Evolutionary conservation across 805 yeast genomes (phyloP), one percentile per base, ranked within the genome.

Genomic region (Candida endomychidarum): DNA sequence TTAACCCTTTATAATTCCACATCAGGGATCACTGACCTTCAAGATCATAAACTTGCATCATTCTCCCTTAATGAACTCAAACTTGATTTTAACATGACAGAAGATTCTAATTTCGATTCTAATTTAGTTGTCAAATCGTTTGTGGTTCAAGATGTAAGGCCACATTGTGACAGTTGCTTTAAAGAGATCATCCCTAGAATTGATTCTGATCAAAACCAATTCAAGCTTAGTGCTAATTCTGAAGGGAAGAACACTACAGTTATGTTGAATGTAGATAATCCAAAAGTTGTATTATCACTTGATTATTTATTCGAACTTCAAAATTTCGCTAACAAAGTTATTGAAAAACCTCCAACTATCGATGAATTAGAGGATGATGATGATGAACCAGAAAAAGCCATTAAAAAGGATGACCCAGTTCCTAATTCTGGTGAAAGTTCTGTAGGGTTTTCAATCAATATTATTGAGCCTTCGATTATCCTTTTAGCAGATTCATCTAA

Each of bases 261-360:
- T 0, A 72, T 81, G 53, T 54, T 84, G 4, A 78, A 88, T 0
- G 74, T 91, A 8, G 95, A 87, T 44, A 84, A 83, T 46, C 97
- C 97, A 0, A 77, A 76, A 42, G 74, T 84, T 8, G 80, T 93
- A 35, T 58, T 93, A 20, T 96, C 97, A 0, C 65, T 93, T 49
- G 98, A 90, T 55, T 90, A 87, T 58, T 54, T 91, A 24, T 77
- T 90, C 59, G 86, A 93, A 2, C 53, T 93, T 49, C 85, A 85
- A 47, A 56, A 66, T 0, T 90, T 83, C 56, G 58, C 69, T n/a
- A 81, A 75, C 40, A 67, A 66, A 31, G 86, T 80, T 0, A 48
- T 75, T 18, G 61, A 58, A 22, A 50, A 43, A 12, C 57, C 48
- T 21, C 31, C 41, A 4, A 40, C 47, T 11, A 42, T 48, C 1